Evolutionary conservation across 441 rosid genomes (phyloP).

Genomic region (Croton laevigatus): DNA sequence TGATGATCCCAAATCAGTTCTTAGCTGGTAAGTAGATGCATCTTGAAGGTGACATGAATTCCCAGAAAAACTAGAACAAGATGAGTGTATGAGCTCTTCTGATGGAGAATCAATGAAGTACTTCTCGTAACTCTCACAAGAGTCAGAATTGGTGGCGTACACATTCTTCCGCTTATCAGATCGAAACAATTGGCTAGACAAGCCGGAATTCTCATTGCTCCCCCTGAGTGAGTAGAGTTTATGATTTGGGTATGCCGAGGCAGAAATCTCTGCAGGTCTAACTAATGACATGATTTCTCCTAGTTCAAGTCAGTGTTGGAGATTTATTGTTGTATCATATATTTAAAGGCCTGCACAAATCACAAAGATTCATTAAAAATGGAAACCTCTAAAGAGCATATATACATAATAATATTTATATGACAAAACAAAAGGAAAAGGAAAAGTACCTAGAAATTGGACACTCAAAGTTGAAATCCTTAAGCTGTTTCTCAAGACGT

Average conservation of each 20-base stretch:
- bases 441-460: conserved; percentile 4
- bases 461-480: not conserved
- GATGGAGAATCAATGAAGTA: conserved; percentile 74
- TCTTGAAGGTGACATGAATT: conserved; percentile 44
- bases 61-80: conserved; percentile 55
- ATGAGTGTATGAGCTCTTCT: conserved; percentile 51
- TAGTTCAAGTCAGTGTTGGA: conserved; percentile 24
- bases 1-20: conserved; percentile 51
- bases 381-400: not conserved
- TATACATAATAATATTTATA: not conserved
- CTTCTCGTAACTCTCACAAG: conserved; percentile 69
- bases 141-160: conserved; percentile 55
- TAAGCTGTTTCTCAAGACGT: conserved; percentile 9
- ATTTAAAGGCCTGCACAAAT: conserved; percentile 24
- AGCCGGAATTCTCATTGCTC: conserved; percentile 36
- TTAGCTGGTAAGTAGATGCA: conserved; percentile 42
- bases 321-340: conserved; percentile 13
- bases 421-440: not conserved
- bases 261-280: conserved; percentile 56
- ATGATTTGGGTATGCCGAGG: conserved; percentile 50
- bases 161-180: conserved; percentile 53
- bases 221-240: conserved; percentile 59
- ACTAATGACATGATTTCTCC: conserved; percentile 59
- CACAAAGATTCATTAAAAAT: conserved; percentile 9
- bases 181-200: conserved; percentile 43